Evolutionary conservation across 2,329 filamentous ascomycete genomes (phyloP).

Genomic region (Verticillium albo-atrum): DNA sequence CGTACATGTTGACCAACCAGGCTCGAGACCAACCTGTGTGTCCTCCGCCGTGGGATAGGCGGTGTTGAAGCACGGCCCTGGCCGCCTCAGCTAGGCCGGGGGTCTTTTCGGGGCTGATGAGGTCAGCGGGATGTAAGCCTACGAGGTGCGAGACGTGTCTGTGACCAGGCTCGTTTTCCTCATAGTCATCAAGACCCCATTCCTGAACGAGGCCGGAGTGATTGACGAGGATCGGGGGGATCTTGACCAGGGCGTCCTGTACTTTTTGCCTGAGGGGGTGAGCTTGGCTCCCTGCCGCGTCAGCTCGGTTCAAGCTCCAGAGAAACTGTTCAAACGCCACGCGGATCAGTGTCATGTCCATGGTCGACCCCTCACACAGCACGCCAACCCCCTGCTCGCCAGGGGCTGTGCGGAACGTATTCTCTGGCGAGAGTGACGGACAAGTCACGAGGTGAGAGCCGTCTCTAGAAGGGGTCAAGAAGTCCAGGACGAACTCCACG

Average conservation of each 20-base stretch:
- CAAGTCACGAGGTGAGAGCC: slow-evolving; percentile 18
- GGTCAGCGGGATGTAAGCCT: slow-evolving; percentile 35
- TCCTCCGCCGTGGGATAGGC: slow-evolving; percentile 28
- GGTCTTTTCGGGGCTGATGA: slow-evolving; percentile 14
- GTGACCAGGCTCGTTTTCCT: slow-evolving; percentile 39
- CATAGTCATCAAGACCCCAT: slow-evolving; percentile 34
- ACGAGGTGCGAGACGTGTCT: slow-evolving; percentile 45
- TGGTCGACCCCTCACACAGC: slow-evolving; percentile 37
- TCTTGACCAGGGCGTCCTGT: slow-evolving; percentile 7
- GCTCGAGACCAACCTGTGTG: slow-evolving; percentile 48
- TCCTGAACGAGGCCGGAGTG: slow-evolving; percentile 30
- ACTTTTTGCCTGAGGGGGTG: background rate
- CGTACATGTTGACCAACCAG: slow-evolving; percentile 45
- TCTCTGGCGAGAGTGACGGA: slow-evolving; percentile 20
- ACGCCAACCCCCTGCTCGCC: slow-evolving; percentile 25
- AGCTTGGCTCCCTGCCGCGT: background rate
- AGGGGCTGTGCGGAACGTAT: slow-evolving; percentile 17
- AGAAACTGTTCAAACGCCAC: slow-evolving; percentile 14
- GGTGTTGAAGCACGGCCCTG: slow-evolving; percentile 17
- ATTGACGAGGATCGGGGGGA: slow-evolving; percentile 14
- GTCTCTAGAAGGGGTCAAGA: slow-evolving; percentile 15
- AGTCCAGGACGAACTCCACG: slow-evolving; percentile 24
- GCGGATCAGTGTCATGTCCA: slow-evolving; percentile 31
- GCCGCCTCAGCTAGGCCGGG: slow-evolving; percentile 18
- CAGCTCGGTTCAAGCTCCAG: slow-evolving; percentile 15